Evolutionary conservation across 176 grass and related monocot species (phyloP).

Genomic region (Microstegium vimineum): DNA sequence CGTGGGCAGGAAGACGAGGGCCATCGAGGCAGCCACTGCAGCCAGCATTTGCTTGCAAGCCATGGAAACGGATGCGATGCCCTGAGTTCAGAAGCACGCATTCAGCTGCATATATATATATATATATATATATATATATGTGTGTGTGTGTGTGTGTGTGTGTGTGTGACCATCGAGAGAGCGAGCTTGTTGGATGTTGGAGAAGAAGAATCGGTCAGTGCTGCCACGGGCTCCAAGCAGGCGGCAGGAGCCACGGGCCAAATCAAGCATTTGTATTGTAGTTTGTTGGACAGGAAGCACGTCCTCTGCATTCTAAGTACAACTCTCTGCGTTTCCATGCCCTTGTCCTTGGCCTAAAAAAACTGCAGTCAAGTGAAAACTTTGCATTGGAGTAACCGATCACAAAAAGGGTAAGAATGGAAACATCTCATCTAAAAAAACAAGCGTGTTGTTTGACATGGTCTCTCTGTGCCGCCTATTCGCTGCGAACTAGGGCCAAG

Average conservation of each 20-base stretch:
- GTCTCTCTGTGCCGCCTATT: not conserved
- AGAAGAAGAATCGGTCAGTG: slow-evolving; percentile 25
- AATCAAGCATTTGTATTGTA: not conserved
- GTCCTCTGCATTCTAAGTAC: too few relatives aligned
- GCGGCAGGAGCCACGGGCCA: not conserved
- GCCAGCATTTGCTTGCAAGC: slow-evolving; percentile 5
- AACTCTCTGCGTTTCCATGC: too few relatives aligned
- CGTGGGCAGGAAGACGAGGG: not conserved
- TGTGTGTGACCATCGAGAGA: not conserved
- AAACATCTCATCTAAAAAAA: too few relatives aligned
- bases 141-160: too few relatives aligned
- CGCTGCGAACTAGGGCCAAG: not conserved
- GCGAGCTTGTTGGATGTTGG: not conserved
- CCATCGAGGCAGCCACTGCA: not conserved
- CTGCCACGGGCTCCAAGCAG: not conserved
- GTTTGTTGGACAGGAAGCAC: too few relatives aligned
- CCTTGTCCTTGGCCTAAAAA: too few relatives aligned
- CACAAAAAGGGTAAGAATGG: not conserved
- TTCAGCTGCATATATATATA: too few relatives aligned
- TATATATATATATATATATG: too few relatives aligned
- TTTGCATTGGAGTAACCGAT: slow-evolving; percentile 5
- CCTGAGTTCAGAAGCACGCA: too few relatives aligned
- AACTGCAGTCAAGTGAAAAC: not conserved
- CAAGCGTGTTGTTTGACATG: not conserved
- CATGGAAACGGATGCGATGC: slow-evolving; percentile 21